Evolutionary conservation across 306 rosid species (phyloP).

Genomic region (Mimosa bimucronata): DNA sequence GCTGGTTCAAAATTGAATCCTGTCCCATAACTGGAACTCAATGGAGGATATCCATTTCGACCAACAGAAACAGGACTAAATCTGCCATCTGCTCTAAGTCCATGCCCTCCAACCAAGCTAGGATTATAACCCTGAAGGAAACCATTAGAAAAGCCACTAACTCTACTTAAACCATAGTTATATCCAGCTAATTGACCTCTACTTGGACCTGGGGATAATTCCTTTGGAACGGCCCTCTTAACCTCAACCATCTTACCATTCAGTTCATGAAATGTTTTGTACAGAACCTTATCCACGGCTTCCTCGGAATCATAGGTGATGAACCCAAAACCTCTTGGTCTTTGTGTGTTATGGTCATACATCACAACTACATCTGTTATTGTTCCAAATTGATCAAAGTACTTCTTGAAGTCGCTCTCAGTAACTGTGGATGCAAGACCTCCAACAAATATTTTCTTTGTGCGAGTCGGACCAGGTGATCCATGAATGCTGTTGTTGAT

Average conservation of each 20-base stretch:
- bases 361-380: constrained; percentile 65
- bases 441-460: constrained; percentile 64
- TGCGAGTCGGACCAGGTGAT: constrained; percentile 54
- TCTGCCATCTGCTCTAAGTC: constrained; percentile 50
- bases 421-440: constrained; percentile 61
- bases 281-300: constrained; percentile 56
- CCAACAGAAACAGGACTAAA: constrained; percentile 52
- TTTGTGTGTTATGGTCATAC: constrained; percentile 64
- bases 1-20: constrained; percentile 53
- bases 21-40: constrained; percentile 51
- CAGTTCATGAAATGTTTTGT: constrained; percentile 58
- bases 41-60: constrained; percentile 54
- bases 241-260: constrained; percentile 66
- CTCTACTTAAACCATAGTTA: constrained; percentile 50
- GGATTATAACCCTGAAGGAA: constrained; percentile 53
- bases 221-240: constrained; percentile 67
- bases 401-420: constrained; percentile 56
- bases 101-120: constrained; percentile 51
- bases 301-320: constrained; percentile 63
- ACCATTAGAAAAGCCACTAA: constrained; percentile 52
- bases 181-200: constrained; percentile 58
- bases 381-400: constrained; percentile 63
- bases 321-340: constrained; percentile 66
- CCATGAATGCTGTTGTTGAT: constrained; percentile 55
- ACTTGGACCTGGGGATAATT: constrained; percentile 50